Conservation (phyloP, 192 early-diverging fungal species). For the Rhizophagus sp. region DNA sequence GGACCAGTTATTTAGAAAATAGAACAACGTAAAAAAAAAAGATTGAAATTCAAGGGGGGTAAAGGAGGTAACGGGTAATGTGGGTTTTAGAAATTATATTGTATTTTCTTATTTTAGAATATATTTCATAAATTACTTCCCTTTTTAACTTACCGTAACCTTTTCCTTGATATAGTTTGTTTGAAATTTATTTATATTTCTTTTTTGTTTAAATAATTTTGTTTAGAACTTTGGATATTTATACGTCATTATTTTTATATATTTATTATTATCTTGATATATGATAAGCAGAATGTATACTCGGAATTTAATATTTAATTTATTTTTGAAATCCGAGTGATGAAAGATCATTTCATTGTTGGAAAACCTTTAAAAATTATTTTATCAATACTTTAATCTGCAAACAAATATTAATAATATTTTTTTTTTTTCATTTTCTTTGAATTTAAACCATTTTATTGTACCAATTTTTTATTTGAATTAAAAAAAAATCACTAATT, state of each 20-base stretch:
- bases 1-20: slow-evolving; percentile 7
- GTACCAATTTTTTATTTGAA: no score
- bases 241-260: neutral
- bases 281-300: no score
- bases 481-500: no score
- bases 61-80: neutral
- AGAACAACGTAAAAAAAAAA: neutral
- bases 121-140: neutral
- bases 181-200: neutral
- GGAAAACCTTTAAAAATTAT: no score
- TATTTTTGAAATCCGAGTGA: no score
- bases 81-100: neutral
- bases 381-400: no score
- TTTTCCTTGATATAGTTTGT: neutral
- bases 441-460: no score
- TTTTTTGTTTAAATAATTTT: neutral
- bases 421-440: no score
- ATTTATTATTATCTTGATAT: neutral
- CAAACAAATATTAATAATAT: no score
- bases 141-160: neutral
- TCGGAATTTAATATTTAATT: no score
- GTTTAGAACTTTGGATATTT: neutral
- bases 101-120: neutral
- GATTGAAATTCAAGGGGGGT: neutral
- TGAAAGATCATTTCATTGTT: no score